A percentile compares a stretch with the other conserved stretches of the same genome.
Conservation (phyloP, 139 green algal genomes). For the Astrephomene gubernaculifera region DNA sequence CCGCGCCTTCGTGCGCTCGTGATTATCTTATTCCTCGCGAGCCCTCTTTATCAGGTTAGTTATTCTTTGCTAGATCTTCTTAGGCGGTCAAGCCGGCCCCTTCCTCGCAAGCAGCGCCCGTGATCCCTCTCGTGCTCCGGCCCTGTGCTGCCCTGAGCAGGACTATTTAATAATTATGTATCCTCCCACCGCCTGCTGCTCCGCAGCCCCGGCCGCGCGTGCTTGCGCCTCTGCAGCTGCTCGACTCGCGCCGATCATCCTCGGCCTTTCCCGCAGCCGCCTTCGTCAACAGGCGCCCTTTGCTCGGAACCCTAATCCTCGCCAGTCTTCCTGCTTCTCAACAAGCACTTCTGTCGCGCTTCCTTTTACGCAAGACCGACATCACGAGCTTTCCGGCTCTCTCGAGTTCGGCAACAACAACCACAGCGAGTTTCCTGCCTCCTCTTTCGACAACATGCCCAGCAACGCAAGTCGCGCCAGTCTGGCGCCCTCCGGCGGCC, state of each 20-base stretch:
- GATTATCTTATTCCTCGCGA: conserved; percentile 18
- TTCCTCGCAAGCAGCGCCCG: no score
- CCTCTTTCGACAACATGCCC: no score
- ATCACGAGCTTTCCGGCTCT: no score
- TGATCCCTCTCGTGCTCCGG: no score
- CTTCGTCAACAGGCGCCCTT: not conserved
- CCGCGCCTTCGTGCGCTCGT: conserved; percentile 24
- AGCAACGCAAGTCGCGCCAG: not conserved
- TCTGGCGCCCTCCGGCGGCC: not conserved
- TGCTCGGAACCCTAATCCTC: no score
- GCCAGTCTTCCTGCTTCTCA: no score
- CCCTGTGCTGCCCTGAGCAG: no score
- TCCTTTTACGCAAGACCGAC: no score
- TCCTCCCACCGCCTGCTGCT: not conserved
- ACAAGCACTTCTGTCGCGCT: no score
- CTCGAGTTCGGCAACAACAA: not conserved
- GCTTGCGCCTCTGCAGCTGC: not conserved
- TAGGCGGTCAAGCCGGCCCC: no score
- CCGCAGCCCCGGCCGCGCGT: not conserved
- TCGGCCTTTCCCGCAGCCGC: not conserved
- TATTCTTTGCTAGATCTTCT: not conserved
- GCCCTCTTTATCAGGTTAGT: conserved; percentile 32
- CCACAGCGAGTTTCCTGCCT: no score
- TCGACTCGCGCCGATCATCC: conserved; percentile 6
- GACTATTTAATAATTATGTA: not conserved